Conservation (phyloP, 352 stramenopile species). For the Phytophthora megakarya region DNA sequence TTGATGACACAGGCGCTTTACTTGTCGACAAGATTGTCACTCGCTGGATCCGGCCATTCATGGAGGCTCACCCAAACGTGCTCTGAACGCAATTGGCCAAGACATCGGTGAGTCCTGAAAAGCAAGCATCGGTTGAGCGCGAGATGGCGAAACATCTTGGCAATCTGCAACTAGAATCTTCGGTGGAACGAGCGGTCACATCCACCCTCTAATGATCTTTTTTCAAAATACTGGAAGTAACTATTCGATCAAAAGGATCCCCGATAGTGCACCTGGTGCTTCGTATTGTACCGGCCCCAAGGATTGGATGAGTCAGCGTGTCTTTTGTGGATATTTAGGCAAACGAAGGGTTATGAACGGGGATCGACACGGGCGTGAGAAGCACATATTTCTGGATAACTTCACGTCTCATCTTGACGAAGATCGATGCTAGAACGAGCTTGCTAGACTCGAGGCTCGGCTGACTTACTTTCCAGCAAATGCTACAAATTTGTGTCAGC, state of each 20-base stretch:
- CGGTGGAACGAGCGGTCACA: constrained; percentile 13
- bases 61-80: too few relatives aligned
- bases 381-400: constrained; percentile 33
- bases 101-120: too few relatives aligned
- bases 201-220: constrained; percentile 40
- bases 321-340: constrained; percentile 33
- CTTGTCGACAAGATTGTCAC: too few relatives aligned
- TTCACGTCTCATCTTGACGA: constrained; percentile 12
- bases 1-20: constrained; percentile 5
- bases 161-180: too few relatives aligned
- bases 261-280: constrained; percentile 19
- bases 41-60: too few relatives aligned
- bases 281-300: constrained; percentile 35
- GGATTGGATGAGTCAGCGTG: constrained; percentile 28
- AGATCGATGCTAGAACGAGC: too few relatives aligned
- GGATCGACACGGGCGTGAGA: constrained; percentile 18
- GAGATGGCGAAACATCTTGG: too few relatives aligned
- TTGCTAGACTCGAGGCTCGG: too few relatives aligned
- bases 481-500: constrained; percentile 30
- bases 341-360: constrained; percentile 10
- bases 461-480: constrained; percentile 26
- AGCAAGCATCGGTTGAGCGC: too few relatives aligned
- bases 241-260: constrained; percentile 32
- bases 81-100: too few relatives aligned
- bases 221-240: constrained; percentile 22